Percentiles rank a stretch among this genome's conserved stretches.
Conservation (phyloP, 106 monocot genomes). For the Platanthera guangdongensis region DNA sequence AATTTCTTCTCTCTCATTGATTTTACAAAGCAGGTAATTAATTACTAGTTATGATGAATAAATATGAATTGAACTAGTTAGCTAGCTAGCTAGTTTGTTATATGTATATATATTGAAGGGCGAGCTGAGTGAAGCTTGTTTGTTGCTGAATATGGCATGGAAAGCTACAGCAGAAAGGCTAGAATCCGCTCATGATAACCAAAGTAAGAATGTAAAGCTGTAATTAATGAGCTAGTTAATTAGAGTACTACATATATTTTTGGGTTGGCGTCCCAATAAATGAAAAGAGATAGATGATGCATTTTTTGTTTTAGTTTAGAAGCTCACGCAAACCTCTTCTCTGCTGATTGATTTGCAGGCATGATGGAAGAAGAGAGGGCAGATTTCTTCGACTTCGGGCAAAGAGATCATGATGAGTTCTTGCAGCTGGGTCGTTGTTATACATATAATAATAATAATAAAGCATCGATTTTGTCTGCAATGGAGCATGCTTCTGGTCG, state of each 20-base stretch:
- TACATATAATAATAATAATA: background rate
- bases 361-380: background rate
- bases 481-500: background rate
- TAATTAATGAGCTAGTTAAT: no score
- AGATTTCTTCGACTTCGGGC: background rate
- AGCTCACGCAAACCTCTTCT: conserved; percentile 1
- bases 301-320: background rate
- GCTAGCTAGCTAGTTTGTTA: background rate
- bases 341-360: background rate
- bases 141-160: background rate
- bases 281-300: background rate
- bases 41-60: no score
- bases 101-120: no score
- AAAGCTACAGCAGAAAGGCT: background rate
- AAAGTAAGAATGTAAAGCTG: background rate
- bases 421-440: background rate
- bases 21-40: no score
- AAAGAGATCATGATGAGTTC: background rate
- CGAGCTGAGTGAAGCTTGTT: background rate
- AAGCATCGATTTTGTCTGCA: background rate
- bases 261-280: background rate
- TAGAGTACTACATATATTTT: no score
- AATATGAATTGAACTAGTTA: no score
- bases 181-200: background rate
- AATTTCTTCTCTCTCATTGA: no score